Percentiles rank a stretch among this genome's conserved stretches.
Evolutionary conservation across 768 basidiomycete genomes (phyloP).

Genomic region (Lentinula sp.): DNA sequence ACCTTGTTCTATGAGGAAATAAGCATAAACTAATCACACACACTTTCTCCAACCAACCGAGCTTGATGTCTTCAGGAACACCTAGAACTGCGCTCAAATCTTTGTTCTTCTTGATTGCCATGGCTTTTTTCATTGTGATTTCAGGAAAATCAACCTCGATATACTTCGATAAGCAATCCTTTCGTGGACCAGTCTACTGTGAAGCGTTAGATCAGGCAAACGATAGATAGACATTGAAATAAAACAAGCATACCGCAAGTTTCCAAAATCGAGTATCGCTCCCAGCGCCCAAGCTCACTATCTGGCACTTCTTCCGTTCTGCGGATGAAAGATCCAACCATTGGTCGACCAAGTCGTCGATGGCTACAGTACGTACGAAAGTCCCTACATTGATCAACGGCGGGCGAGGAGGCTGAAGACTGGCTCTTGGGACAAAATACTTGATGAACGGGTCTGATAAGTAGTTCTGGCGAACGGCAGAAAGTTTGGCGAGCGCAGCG

Average conservation of each 20-base stretch:
- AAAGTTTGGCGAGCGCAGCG: slow-evolving; percentile 77
- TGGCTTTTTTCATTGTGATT: slow-evolving; percentile 76
- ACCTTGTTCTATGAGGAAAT: slow-evolving; percentile 41
- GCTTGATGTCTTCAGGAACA: slow-evolving; percentile 28
- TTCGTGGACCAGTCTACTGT: slow-evolving; percentile 52
- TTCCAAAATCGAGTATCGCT: slow-evolving; percentile 97
- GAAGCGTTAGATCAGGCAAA: not conserved
- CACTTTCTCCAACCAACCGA: slow-evolving; percentile 27
- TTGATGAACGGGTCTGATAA: slow-evolving; percentile 69
- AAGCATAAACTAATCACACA: not conserved
- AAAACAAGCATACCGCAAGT: slow-evolving; percentile 51
- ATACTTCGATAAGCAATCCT: slow-evolving; percentile 50
- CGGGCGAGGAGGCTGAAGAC: slow-evolving; percentile 56
- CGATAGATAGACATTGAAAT: not conserved
- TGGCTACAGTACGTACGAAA: slow-evolving; percentile 72
- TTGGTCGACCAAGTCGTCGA: slow-evolving; percentile 68
- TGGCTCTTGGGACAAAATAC: slow-evolving; percentile 61
- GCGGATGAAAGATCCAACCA: slow-evolving; percentile 48
- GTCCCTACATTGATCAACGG: slow-evolving; percentile 97
- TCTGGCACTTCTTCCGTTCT: slow-evolving; percentile 58
- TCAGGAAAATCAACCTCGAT: slow-evolving; percentile 91
- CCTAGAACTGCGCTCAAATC: slow-evolving; percentile 50
- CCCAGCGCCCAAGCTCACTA: slow-evolving; percentile 92
- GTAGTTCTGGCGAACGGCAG: slow-evolving; percentile 81
- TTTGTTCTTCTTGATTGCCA: slow-evolving; percentile 67